phyloP scores from a whole-genome alignment of 495 filamentous ascomycete species.

The Gamarada debralockiae region DNA sequence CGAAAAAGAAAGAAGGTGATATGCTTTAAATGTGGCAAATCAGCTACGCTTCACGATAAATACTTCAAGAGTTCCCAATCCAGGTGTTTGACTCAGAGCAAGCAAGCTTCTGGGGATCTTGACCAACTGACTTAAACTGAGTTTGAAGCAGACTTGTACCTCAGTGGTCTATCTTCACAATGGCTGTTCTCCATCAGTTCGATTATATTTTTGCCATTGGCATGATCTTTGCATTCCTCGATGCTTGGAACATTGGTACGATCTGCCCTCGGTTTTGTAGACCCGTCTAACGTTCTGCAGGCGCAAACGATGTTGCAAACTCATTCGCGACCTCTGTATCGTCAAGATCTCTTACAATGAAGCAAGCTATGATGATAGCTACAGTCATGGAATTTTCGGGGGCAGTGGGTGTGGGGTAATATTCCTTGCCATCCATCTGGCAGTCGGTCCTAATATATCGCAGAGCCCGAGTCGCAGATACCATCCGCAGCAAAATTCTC shows the following conservation, averaged over 20 bases:
- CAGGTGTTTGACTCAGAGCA: too few species aligned
- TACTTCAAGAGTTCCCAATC: too few species aligned
- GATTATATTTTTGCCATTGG: slow-evolving; percentile 61
- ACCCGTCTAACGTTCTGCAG: slow-evolving; percentile 38
- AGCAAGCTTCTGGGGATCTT: too few species aligned
- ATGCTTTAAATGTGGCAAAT: too few species aligned
- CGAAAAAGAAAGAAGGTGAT: too few species aligned
- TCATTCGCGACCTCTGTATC: slow-evolving; percentile 69
- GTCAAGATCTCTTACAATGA: slow-evolving; percentile 61
- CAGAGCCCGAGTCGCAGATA: slow-evolving; percentile 58
- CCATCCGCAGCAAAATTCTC: slow-evolving; percentile 66
- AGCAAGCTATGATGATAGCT: slow-evolving; percentile 65
- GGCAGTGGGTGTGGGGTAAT: slow-evolving; percentile 54
- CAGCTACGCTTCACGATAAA: too few species aligned
- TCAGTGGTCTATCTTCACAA: too few species aligned
- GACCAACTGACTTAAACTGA: too few species aligned
- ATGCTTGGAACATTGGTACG: slow-evolving; percentile 64
- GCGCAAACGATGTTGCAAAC: slow-evolving; percentile 64
- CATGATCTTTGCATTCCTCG: slow-evolving; percentile 71
- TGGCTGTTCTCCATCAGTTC: slow-evolving; percentile 8
- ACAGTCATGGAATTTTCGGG: slow-evolving; percentile 65
- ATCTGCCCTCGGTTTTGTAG: slow-evolving; percentile 55
- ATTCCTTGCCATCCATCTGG: not conserved
- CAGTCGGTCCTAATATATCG: too few species aligned
- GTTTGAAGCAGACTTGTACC: too few species aligned